Conservation (phyloP, 306 rosid genomes). For the Nissolia schottii region DNA sequence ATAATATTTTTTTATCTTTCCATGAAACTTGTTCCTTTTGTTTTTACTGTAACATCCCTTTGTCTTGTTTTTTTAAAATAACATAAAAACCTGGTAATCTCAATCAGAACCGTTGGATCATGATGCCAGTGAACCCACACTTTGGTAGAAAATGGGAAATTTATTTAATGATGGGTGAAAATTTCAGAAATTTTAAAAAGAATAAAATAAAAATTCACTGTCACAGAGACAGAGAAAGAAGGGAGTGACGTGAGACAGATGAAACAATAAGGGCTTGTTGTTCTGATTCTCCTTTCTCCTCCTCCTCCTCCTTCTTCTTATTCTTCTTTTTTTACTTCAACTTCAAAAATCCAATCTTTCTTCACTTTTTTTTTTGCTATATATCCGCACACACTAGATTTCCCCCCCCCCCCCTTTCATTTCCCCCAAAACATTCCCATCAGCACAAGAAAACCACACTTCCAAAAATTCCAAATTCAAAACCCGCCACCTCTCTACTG, state of each 20-base stretch:
- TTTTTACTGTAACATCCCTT: background rate
- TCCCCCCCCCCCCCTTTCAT: background rate
- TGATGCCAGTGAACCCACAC: constrained; percentile 13
- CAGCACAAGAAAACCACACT: background rate
- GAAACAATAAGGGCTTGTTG: background rate
- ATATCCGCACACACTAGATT: background rate
- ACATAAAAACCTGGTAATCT: background rate
- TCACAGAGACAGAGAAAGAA: background rate
- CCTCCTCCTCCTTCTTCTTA: background rate
- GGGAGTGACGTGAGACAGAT: constrained; percentile 12
- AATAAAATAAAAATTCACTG: background rate
- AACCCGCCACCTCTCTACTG: constrained; percentile 39
- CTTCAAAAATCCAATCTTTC: background rate
- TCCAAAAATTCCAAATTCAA: constrained; percentile 35
- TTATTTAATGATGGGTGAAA: background rate
- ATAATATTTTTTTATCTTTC: background rate
- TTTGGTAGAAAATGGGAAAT: background rate
- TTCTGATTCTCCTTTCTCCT: background rate
- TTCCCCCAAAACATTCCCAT: constrained; percentile 14
- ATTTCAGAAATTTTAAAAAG: background rate
- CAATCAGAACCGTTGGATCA: constrained; percentile 22
- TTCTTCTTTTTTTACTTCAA: background rate
- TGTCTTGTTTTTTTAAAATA: background rate
- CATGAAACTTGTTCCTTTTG: background rate
- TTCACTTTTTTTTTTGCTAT: background rate